Evolutionary conservation across 176 grass and related monocot genomes (phyloP), one percentile per base, ranked within the genome.

Genomic region (Elymus sibiricus): DNA sequence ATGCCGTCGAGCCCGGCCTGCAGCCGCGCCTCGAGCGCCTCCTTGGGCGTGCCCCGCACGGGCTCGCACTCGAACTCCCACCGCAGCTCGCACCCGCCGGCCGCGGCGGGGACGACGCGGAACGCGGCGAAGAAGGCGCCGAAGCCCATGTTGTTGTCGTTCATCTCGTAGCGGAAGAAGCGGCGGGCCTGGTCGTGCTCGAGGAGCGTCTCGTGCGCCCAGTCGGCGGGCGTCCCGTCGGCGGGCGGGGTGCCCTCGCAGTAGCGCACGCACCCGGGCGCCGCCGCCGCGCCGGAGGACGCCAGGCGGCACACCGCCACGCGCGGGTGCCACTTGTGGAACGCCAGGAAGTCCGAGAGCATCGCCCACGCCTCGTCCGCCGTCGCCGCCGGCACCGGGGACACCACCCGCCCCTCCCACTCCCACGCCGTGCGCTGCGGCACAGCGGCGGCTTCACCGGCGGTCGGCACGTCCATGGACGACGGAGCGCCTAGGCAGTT

Each of bases 91-190:
- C 89, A 91, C 8, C 85, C 31, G 49, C 9, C 42, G 27, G 13
- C 53, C 27, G 24, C 49, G 3, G 71, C 9, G 0, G 78, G 49
- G 51, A 80, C 82, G 82, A 93, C 94, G 77, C 77, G 77, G 83
- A 93, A 91, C 21, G 73, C 83, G 46, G 94, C 91, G 65, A 90
- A 87, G 81, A 93, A 95, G 55, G 16, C 9, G 37, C 83, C 86
- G 77, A 95, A 95, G 11, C 94, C 94, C 94, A 95, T 89, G 80
- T 95, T 95, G 94, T 93, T 95, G 72, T 95, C 89, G 74, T 89
- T 93, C 91, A 95, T 89, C 87, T 95, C 87, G 91, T 95, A 95
- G 38, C 93, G 88, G 90, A 95, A 95, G 87, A 84, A 70, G 67
- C 91, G 93, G 42, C 61, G 63, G 2, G 16, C 82, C 0, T 83